These are phyloP conservation scores for Starmerella geochares DNA, from an alignment of 805 yeast species.

Conservation along the genomic window DNA sequence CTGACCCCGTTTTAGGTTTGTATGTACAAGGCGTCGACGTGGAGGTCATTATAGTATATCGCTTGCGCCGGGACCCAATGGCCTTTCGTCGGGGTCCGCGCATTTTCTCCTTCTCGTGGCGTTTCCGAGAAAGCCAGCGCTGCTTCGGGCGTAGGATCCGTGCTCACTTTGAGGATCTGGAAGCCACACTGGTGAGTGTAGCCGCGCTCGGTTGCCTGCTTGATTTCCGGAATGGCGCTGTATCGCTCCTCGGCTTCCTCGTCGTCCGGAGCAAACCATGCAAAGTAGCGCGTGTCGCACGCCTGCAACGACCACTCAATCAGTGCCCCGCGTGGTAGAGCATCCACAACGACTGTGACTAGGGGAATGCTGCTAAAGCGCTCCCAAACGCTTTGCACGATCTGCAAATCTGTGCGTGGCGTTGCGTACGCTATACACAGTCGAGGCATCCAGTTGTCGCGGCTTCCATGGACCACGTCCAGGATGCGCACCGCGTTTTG, in stretches of 20 bases:
- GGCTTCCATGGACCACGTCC: constrained; percentile 39
- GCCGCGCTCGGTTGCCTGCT: neutral
- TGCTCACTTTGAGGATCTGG: constrained; percentile 8
- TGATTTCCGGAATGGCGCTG: constrained; percentile 16
- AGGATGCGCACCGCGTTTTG: constrained; percentile 66
- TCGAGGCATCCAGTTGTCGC: constrained; percentile 32
- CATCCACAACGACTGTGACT: constrained; percentile 22
- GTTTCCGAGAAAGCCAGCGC: neutral
- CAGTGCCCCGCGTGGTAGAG: constrained; percentile 27
- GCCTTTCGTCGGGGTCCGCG: neutral
- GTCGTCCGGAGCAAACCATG: constrained; percentile 19
- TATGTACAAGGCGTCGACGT: constrained; percentile 10
- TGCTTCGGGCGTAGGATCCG: neutral
- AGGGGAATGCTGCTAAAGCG: constrained; percentile 17
- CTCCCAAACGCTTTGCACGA: constrained; percentile 17
- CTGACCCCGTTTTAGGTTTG: neutral
- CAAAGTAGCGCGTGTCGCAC: constrained; percentile 20
- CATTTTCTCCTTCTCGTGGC: neutral
- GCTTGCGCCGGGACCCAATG: constrained; percentile 10
- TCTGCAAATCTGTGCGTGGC: constrained; percentile 12
- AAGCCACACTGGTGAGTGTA: constrained; percentile 17
- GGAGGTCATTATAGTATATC: neutral
- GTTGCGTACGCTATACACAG: constrained; percentile 50
- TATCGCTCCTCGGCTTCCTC: constrained; percentile 24
- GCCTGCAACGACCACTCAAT: constrained; percentile 28